These are phyloP conservation scores for Onygenales sp. DNA, from an alignment of 2,329 filamentous ascomycete genomes.

Conservation along the genomic window DNA sequence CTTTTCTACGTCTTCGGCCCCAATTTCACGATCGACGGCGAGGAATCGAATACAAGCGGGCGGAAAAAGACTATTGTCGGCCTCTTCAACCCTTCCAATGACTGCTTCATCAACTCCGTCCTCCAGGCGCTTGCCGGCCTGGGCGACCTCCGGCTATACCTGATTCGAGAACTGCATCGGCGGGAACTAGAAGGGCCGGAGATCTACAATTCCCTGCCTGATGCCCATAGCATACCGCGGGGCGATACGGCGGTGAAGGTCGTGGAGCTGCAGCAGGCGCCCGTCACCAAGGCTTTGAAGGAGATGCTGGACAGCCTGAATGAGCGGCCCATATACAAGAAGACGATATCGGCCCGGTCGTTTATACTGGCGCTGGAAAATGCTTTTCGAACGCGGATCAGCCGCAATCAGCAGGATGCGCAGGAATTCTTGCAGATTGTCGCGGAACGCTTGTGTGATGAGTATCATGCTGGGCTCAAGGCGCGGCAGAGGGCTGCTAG, in stretches of 20 bases:
- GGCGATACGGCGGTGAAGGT: slow-evolving; percentile 39
- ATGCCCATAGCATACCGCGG: slow-evolving; percentile 23
- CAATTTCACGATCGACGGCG: slow-evolving; percentile 89
- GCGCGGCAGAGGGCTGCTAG: slow-evolving; percentile 45
- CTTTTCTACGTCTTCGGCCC: slow-evolving; percentile 96
- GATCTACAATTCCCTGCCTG: slow-evolving; percentile 59
- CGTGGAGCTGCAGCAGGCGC: slow-evolving; percentile 61
- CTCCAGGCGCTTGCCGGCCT: slow-evolving; percentile 87
- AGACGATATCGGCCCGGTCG: slow-evolving; percentile 78
- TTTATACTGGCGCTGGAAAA: slow-evolving; percentile 77
- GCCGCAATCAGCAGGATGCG: slow-evolving; percentile 90
- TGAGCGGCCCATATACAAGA: slow-evolving; percentile 84
- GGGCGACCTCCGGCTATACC: slow-evolving; percentile 77
- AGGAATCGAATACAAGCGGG: slow-evolving; percentile 48
- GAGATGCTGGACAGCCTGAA: slow-evolving; percentile 87
- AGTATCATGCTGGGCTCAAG: slow-evolving; percentile 77
- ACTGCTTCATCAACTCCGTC: slow-evolving; percentile 94
- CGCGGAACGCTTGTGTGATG: slow-evolving; percentile 82
- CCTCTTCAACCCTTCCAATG: slow-evolving; percentile 82
- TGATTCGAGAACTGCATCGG: slow-evolving; percentile 84
- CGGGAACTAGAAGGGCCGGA: slow-evolving; percentile 67
- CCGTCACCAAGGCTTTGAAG: slow-evolving; percentile 81
- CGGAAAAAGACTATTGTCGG: slow-evolving; percentile 85
- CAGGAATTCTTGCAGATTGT: slow-evolving; percentile 96
- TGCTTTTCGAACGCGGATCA: slow-evolving; percentile 84